phyloP scores from a whole-genome alignment of 1,284 basidiomycete species.

The Takashimella koratensis region DNA sequence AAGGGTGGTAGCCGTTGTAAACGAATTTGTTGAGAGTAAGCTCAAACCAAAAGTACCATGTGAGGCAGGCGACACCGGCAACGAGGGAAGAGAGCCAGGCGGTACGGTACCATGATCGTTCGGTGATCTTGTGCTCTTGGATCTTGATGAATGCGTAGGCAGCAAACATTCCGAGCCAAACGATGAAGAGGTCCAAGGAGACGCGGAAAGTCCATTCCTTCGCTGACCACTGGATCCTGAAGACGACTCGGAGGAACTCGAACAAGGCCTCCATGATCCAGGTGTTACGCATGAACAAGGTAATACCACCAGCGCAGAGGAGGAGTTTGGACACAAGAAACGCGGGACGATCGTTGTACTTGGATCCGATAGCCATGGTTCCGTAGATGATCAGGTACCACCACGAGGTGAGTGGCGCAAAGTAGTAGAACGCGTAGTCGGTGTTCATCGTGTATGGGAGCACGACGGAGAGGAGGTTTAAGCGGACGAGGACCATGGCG shows the following conservation, averaged over 20 bases:
- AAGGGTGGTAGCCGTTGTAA: slow-evolving; percentile 80
- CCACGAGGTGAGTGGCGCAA: slow-evolving; percentile 68
- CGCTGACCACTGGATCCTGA: slow-evolving; percentile 75
- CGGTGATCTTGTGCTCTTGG: slow-evolving; percentile 66
- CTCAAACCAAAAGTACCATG: slow-evolving; percentile 81
- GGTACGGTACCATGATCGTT: slow-evolving; percentile 63
- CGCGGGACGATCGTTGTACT: slow-evolving; percentile 64
- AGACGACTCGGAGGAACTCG: slow-evolving; percentile 60
- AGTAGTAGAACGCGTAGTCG: slow-evolving; percentile 83
- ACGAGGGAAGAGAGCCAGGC: slow-evolving; percentile 54
- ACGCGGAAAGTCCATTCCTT: slow-evolving; percentile 82
- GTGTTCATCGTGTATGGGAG: slow-evolving; percentile 87
- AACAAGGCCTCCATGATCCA: slow-evolving; percentile 67
- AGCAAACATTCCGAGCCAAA: slow-evolving; percentile 77
- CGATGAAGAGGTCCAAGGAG: slow-evolving; percentile 79
- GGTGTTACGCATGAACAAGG: slow-evolving; percentile 62
- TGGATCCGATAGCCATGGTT: slow-evolving; percentile 67
- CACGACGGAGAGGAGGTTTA: slow-evolving; percentile 75
- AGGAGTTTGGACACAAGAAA: slow-evolving; percentile 70
- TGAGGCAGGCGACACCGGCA: slow-evolving; percentile 56
- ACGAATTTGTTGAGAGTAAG: slow-evolving; percentile 70
- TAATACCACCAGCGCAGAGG: slow-evolving; percentile 60
- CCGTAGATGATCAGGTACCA: slow-evolving; percentile 74
- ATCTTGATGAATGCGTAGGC: slow-evolving; percentile 71
- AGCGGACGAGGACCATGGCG: slow-evolving; percentile 69